Evolutionary conservation across 768 basidiomycete genomes (phyloP).

Genomic region (Pleurotus eryngii): DNA sequence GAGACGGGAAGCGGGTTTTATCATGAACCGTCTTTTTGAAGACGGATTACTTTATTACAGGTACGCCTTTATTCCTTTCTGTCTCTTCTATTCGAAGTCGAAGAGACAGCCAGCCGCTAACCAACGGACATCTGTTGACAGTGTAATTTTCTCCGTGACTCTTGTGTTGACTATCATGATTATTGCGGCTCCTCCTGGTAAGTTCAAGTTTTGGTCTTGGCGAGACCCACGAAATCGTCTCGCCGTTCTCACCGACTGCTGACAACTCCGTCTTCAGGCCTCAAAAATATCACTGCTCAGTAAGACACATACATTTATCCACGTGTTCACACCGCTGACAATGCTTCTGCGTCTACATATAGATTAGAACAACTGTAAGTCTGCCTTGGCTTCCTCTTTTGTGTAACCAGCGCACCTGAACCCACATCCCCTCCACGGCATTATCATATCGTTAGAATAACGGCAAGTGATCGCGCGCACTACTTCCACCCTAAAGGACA

Average conservation of each 20-base stretch:
- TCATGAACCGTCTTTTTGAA: conserved; percentile 38
- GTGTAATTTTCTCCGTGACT: conserved; percentile 43
- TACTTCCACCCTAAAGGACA: conserved; percentile 4
- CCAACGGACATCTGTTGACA: conserved; percentile 11
- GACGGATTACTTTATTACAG: conserved; percentile 47
- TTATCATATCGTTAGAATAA: conserved; percentile 9
- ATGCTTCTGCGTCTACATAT: not conserved
- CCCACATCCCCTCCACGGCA: too few relatives aligned
- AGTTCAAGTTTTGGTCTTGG: not conserved
- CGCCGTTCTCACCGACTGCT: not conserved
- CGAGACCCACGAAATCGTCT: too few relatives aligned
- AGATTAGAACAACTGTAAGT: conserved; percentile 40
- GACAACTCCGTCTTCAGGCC: conserved; percentile 16
- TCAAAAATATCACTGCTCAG: conserved; percentile 48
- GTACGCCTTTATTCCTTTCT: conserved; percentile 18
- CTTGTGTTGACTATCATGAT: conserved; percentile 45
- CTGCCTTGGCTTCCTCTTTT: conserved; percentile 7
- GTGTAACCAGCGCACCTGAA: not conserved
- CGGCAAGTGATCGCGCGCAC: conserved; percentile 14
- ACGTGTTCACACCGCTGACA: conserved; percentile 8
- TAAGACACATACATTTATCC: conserved; percentile 20
- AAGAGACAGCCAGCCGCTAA: too few relatives aligned
- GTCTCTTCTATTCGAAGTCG: not conserved
- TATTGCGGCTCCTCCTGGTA: conserved; percentile 31
- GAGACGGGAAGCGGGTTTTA: conserved; percentile 29